These are phyloP conservation scores for Hymenoscyphus scutula DNA, from an alignment of 2,329 filamentous ascomycete genomes.

Conservation along the genomic window DNA sequence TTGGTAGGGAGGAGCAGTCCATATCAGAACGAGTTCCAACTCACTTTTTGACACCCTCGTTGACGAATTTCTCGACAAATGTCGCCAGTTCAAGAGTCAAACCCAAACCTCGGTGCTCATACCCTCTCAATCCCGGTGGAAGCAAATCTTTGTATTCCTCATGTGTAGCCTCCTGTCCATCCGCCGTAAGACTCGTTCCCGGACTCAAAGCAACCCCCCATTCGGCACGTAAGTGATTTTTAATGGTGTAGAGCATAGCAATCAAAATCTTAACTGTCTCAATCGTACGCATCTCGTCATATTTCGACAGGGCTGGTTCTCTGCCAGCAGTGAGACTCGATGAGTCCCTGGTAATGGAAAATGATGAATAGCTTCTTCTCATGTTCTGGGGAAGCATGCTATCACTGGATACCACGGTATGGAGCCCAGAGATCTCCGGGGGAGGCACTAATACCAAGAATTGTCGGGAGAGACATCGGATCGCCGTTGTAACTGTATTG, in stretches of 20 bases:
- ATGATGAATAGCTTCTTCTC: slow-evolving; percentile 8
- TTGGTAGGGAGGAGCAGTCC: neutral
- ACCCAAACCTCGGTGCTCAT: slow-evolving; percentile 57
- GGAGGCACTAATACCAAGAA: slow-evolving; percentile 43
- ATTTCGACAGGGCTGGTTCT: slow-evolving; percentile 18
- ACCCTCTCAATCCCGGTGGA: slow-evolving; percentile 48
- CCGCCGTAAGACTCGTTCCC: slow-evolving; percentile 32
- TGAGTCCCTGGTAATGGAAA: neutral
- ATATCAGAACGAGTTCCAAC: slow-evolving; percentile 2
- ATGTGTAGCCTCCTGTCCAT: slow-evolving; percentile 35
- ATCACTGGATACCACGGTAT: slow-evolving; percentile 26
- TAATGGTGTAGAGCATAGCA: slow-evolving; percentile 61
- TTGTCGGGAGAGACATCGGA: slow-evolving; percentile 57
- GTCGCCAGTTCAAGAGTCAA: slow-evolving; percentile 60
- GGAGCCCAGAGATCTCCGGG: slow-evolving; percentile 27
- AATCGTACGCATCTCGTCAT: slow-evolving; percentile 49
- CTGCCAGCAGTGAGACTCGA: slow-evolving; percentile 10
- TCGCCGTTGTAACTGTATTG: slow-evolving; percentile 53
- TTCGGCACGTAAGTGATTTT: slow-evolving; percentile 62
- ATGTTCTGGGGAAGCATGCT: slow-evolving; percentile 23
- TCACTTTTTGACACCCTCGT: slow-evolving; percentile 47
- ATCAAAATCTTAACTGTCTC: slow-evolving; percentile 56
- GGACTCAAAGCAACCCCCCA: slow-evolving; percentile 48
- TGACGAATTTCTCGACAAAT: slow-evolving; percentile 59
- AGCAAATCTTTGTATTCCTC: slow-evolving; percentile 51